Evolutionary conservation across 164 flowering plant genomes (phyloP).

Genomic region (Aristolochia fimbriata): DNA sequence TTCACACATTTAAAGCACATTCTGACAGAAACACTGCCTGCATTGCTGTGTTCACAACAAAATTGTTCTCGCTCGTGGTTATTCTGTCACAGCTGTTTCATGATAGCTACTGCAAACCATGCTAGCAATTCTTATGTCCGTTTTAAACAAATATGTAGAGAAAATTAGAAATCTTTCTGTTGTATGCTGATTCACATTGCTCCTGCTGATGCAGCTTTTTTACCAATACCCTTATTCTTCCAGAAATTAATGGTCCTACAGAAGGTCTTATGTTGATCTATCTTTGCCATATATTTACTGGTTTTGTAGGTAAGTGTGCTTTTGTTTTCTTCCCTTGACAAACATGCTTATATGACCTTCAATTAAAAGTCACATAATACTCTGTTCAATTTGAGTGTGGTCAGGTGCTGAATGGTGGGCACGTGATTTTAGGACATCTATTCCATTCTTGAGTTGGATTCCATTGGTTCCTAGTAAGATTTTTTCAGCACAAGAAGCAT

Average conservation of each 20-base stretch:
- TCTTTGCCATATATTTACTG: conserved; percentile 58
- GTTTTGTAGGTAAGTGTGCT: conserved; percentile 59
- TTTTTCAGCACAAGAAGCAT: neutral
- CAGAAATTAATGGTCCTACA: conserved; percentile 92
- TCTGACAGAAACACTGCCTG: too few species aligned
- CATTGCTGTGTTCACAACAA: too few species aligned
- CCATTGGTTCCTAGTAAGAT: conserved; percentile 61
- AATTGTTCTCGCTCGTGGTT: too few species aligned
- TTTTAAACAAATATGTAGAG: neutral
- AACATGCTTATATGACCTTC: neutral
- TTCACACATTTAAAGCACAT: too few species aligned
- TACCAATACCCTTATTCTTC: conserved; percentile 93
- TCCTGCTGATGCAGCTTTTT: conserved; percentile 54
- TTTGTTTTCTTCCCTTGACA: neutral
- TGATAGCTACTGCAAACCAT: too few species aligned
- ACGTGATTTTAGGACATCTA: conserved; percentile 54
- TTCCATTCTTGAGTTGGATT: conserved; percentile 77
- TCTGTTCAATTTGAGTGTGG: conserved; percentile 1
- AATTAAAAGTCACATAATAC: neutral
- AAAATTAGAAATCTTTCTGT: neutral
- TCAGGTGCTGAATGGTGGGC: conserved; percentile 98
- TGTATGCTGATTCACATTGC: conserved; percentile 4
- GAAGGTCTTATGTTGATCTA: conserved; percentile 98
- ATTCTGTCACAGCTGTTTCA: too few species aligned
- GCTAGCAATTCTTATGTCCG: too few species aligned